Evolutionary conservation across 2,329 filamentous ascomycete species (phyloP), one percentile per base, ranked within the genome.

Genomic region (Curvularia hawaiiensis): DNA sequence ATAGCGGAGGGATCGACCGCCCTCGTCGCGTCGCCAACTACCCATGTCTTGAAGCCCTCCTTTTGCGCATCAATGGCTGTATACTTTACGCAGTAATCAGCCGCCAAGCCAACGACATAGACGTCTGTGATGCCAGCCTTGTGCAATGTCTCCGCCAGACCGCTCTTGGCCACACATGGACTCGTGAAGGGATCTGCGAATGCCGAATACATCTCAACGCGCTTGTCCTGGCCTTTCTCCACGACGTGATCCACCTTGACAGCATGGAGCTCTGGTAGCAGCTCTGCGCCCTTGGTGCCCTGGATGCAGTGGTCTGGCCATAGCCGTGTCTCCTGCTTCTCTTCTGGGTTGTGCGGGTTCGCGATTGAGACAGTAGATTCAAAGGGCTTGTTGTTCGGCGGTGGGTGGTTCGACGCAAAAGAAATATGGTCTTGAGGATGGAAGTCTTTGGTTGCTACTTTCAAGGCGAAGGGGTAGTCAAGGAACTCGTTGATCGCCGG

Each of bases 221-320:
- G 80, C 44, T 81, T 74, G 71, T 92, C 83, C 71, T 82, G 84
- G 11, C 95, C 95, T 79, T 99, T 99, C 65, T 90, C 84, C 14
- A 97, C 78, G 28, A 92, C 79, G 35, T 77, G 66, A 65, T 94
- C 83, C n/a, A 96, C 65, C 16, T 80, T 82, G 8, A 71, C 67
- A 14, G 72, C 58, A 49, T 91, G 80, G 1, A 98, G 82, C 71
- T 92, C 92, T 0, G 88, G 84, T 7, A 95, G 82, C 22, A 98
- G 80, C 49, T 86, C 83, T 0, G 90, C 88, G 11, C 95, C 95
- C 0, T 80, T 75, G 0, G 90, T 91, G 44, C 81, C 81, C 70
- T 91, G 88, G 9, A 98, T 84, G 78, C 95, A 98, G 79, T 99
- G 95, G 22, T 86, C 85, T 0, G 95, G 95, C 95, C 95, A 99